Evolutionary conservation across 1,284 basidiomycete genomes (phyloP).

Genomic region (Pholiota adiposa): DNA sequence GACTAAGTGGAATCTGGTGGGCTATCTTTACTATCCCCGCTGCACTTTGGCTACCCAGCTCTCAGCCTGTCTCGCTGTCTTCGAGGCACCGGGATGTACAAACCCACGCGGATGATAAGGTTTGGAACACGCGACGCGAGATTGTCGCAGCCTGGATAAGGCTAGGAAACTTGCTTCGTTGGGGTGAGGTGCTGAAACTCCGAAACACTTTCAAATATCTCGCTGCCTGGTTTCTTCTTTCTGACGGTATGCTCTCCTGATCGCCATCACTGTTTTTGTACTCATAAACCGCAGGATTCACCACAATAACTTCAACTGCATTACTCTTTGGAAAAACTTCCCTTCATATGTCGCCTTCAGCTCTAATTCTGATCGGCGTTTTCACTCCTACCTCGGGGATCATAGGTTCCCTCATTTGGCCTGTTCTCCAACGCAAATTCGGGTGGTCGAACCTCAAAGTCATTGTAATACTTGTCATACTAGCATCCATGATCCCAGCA

Average conservation of each 20-base stretch:
- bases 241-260: constrained; percentile 65
- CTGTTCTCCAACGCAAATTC: constrained; percentile 62
- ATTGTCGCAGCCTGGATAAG: constrained; percentile 68
- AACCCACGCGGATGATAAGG: constrained; percentile 23
- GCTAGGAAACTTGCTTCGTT: constrained; percentile 70
- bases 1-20: constrained; percentile 86
- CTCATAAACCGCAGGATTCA: constrained; percentile 59
- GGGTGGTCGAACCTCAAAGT: constrained; percentile 71
- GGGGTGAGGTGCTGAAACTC: constrained; percentile 72
- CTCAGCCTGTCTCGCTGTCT: not conserved
- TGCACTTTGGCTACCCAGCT: constrained; percentile 66
- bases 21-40: constrained; percentile 78
- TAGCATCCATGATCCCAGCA: constrained; percentile 73
- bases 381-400: constrained; percentile 75
- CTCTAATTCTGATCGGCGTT: constrained; percentile 74
- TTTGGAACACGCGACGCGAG: constrained; percentile 54
- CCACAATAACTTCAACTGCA: constrained; percentile 83
- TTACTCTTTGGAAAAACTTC: constrained; percentile 84
- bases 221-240: constrained; percentile 89
- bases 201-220: constrained; percentile 87
- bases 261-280: not conserved
- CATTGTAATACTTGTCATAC: constrained; percentile 67
- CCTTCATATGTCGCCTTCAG: constrained; percentile 72
- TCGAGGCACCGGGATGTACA: constrained; percentile 15
- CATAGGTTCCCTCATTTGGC: constrained; percentile 75